These are phyloP conservation scores for Neurospora sp. DNA, from an alignment of 495 filamentous ascomycete species.

Conservation along the genomic window DNA sequence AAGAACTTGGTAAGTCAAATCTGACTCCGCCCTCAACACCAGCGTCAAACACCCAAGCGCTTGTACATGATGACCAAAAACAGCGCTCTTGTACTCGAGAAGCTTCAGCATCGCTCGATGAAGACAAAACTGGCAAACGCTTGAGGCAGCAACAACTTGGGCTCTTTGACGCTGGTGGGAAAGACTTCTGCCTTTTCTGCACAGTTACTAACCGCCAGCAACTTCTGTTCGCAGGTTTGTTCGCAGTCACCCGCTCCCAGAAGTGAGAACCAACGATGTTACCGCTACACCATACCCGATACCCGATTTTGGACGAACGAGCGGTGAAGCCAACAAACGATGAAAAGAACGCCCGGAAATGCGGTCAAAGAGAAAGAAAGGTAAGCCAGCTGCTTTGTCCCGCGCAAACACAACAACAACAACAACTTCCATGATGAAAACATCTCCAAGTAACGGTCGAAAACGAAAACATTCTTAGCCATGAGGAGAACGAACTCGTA, in stretches of 20 bases:
- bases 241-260: background rate
- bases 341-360: background rate
- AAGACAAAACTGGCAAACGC: no score
- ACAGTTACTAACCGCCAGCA: no score
- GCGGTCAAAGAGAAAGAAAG: background rate
- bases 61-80: no score
- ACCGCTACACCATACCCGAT: background rate
- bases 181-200: no score
- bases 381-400: background rate
- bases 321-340: background rate
- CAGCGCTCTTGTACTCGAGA: no score
- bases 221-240: no score
- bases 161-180: no score
- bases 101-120: no score
- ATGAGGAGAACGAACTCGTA: background rate
- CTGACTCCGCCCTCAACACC: no score
- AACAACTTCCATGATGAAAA: background rate
- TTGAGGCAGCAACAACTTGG: no score
- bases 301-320: background rate
- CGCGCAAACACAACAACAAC: background rate
- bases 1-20: no score
- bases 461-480: background rate
- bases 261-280: background rate
- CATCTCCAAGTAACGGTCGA: background rate
- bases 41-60: no score